Evolutionary conservation across 2,329 filamentous ascomycete species (phyloP).

Genomic region (Nemania bipapillata): DNA sequence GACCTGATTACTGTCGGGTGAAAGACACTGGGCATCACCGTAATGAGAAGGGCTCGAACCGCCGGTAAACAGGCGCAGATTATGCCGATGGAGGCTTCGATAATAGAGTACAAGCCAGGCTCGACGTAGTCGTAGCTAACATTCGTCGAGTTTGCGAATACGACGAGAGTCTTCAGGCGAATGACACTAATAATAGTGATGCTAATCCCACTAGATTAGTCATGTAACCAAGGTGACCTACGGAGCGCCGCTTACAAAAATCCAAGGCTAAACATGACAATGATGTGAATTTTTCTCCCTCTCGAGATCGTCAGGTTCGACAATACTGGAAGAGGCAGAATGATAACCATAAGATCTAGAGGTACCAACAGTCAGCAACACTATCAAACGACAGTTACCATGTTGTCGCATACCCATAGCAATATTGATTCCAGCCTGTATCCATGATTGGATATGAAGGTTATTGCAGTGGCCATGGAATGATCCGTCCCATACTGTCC

Average conservation of each 20-base stretch:
- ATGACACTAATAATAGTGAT: conserved; percentile 29
- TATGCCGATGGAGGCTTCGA: conserved; percentile 51
- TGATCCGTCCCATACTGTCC: conserved; percentile 51
- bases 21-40: conserved; percentile 47
- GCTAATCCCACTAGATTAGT: conserved; percentile 23
- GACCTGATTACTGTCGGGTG: conserved; percentile 9
- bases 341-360: conserved; percentile 47
- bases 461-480: conserved; percentile 49
- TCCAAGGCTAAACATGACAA: conserved; percentile 53
- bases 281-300: conserved; percentile 50
- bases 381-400: too few relatives aligned
- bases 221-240: background rate
- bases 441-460: conserved; percentile 51
- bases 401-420: conserved; percentile 42
- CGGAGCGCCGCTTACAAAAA: conserved; percentile 46
- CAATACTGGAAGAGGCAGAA: conserved; percentile 50
- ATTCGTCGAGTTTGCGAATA: conserved; percentile 38
- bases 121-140: conserved; percentile 48
- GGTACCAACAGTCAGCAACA: background rate
- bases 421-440: conserved; percentile 51
- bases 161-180: conserved; percentile 20
- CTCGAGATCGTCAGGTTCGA: conserved; percentile 47
- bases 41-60: conserved; percentile 48
- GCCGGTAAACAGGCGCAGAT: conserved; percentile 52
- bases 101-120: conserved; percentile 50